phyloP scores from a whole-genome alignment of 495 filamentous ascomycete genomes.

The Bathelium albidoporum region DNA sequence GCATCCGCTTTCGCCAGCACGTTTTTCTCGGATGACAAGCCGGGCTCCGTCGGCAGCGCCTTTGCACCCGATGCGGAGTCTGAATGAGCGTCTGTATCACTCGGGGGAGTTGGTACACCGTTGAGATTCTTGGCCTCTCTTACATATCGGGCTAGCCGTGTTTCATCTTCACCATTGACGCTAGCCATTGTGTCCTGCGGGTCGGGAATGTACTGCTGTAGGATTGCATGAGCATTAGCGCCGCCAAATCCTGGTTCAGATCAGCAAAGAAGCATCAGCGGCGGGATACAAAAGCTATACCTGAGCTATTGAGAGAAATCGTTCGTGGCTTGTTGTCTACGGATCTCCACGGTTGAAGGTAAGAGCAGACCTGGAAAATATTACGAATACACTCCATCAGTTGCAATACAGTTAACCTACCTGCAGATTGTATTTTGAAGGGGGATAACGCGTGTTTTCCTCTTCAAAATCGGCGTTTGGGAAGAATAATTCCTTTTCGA shows the following conservation, averaged over 20 bases:
- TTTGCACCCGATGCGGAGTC: not conserved
- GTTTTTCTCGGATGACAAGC: not conserved
- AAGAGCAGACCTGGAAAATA: not conserved
- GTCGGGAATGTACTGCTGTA: slow-evolving; percentile 21
- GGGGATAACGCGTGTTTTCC: slow-evolving; percentile 28
- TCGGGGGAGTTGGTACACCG: not conserved
- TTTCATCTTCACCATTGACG: not conserved
- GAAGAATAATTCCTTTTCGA: slow-evolving; percentile 45
- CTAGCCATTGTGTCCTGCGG: not conserved
- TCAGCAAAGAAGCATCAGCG: not conserved
- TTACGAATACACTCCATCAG: not conserved
- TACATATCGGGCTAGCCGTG: not conserved
- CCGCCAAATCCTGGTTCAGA: slow-evolving; percentile 32
- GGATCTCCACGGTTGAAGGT: not conserved
- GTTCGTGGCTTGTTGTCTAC: not conserved
- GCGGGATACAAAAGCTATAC: slow-evolving; percentile 6
- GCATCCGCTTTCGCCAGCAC: not conserved
- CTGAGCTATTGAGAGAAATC: slow-evolving; percentile 37
- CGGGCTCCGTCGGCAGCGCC: not conserved
- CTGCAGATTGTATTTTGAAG: not conserved
- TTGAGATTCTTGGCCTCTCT: not conserved
- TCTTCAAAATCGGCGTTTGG: slow-evolving; percentile 35
- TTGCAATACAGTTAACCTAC: not conserved
- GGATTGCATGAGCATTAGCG: slow-evolving; percentile 38
- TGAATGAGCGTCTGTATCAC: not conserved